Evolutionary conservation across 2,329 filamentous ascomycete genomes (phyloP).

Genomic region (Clarireedia paspali): DNA sequence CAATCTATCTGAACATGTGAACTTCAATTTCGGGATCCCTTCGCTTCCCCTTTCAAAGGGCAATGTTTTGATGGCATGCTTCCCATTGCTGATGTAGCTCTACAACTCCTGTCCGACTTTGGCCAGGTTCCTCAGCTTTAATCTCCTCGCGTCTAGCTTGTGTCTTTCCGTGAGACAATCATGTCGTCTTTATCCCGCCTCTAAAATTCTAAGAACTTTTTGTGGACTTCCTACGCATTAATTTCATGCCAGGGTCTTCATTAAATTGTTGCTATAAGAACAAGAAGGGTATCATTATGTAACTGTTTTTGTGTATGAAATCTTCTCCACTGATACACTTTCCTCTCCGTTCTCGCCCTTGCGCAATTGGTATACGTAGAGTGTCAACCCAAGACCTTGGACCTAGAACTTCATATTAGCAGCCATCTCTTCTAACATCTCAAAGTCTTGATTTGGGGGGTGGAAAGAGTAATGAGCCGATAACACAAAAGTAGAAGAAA

Average conservation of each 20-base stretch:
- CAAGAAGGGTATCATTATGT: slow-evolving; percentile 19
- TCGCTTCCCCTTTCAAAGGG: background rate
- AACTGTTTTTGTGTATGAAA: slow-evolving; percentile 72
- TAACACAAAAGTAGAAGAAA: background rate
- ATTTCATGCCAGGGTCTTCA: background rate
- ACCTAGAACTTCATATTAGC: slow-evolving; percentile 46
- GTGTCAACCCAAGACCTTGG: slow-evolving; percentile 88
- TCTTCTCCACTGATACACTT: slow-evolving; percentile 77
- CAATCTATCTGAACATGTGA: background rate
- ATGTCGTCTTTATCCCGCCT: background rate
- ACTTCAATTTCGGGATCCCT: background rate
- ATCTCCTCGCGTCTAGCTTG: background rate
- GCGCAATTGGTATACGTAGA: slow-evolving; percentile 87
- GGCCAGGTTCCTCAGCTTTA: too few species aligned
- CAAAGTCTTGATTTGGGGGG: too few species aligned
- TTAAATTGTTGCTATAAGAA: background rate
- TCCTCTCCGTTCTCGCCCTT: slow-evolving; percentile 71
- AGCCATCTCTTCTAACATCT: background rate
- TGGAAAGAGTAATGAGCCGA: background rate
- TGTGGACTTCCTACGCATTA: background rate
- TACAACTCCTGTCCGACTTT: too few species aligned
- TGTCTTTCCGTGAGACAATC: background rate
- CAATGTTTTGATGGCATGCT: too few species aligned
- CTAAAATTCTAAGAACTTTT: background rate
- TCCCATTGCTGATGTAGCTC: too few species aligned